Evolutionary conservation across 371 early-diverging fungal genomes (phyloP), one percentile per base, ranked within the genome.

Genomic region (Cokeromyces recurvatus): DNA sequence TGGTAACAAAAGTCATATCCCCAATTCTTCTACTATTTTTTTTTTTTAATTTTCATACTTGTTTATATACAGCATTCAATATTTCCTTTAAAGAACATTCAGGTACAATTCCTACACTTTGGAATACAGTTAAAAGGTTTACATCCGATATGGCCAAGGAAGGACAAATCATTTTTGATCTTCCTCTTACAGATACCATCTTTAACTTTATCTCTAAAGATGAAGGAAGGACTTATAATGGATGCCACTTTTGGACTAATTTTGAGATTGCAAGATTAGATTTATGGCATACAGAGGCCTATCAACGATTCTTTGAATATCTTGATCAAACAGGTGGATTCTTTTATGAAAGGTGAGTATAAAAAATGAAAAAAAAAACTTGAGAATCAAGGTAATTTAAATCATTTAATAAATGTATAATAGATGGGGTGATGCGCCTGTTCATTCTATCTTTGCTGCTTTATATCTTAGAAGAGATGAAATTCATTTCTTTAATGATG

Each of bases 381-480:
- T 21, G 7, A 27, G 29, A 7, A 23, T 24, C 3, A 5, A 10
- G 2, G 21, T 45, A n/a, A n/a, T n/a, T n/a, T n/a, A n/a, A n/a
- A n/a, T n/a, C n/a, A n/a, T n/a, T n/a, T n/a, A n/a, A n/a, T n/a
- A n/a, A n/a, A n/a, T n/a, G n/a, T n/a, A n/a, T n/a, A n/a, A n/a
- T 36, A 60, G 72, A 66, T 95, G 95, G 95, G 95, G 96, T 0
- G 96, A 97, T 69, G 97, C 96, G 0, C 96, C 97, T 5, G 85
- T 95, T 6, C 98, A 95, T 59, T 89, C 92, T 2, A 78, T 96
- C 46, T 83, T 82, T 38, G 85, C 84, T 21, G 76, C 84, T 4
- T 35, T 93, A 45, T 68, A 85, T 57, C 66, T 88, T 29, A 59
- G 67, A 12, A 66, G 82, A 46, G 66, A 76, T 9, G 76, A 94